Evolutionary conservation across 768 basidiomycete species (phyloP), one percentile per base, ranked within the genome.

Genomic region (Serpula lacrymans): DNA sequence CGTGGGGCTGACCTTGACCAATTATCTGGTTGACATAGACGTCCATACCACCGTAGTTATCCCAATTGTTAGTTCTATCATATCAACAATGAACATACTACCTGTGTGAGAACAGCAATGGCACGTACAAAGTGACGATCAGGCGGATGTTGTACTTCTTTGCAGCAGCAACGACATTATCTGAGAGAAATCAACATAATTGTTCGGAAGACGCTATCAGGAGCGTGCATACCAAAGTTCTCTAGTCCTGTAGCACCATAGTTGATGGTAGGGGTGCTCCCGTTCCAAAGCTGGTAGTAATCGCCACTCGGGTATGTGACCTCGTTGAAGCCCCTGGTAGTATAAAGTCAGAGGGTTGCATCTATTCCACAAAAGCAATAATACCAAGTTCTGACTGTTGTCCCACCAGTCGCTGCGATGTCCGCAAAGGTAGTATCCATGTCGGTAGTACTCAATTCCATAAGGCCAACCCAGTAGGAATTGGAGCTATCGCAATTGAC

Each of bases 391-490:
- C 77, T 69, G 29, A 80, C 74, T 6, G 70, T 69, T 1, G 78
- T 82, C 9, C 65, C 70, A 1, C 78, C 78, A 2, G 71, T 57
- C 0, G 48, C 60, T 3, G 71, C 75, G 21, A 82, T 76, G 44
- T 79, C 70, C 11, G 64, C 45, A 44, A 80, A 77, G 0, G 78
- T 64, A 29, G 63, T 46, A 54, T 77, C 65, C 66, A 80, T 78
- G 41, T 77, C 60, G 2, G 67, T 58, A n/a, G 65, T 60, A 43
- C 64, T 71, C 34, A 65, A 65, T 8, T 70, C 71, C 46, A 54
- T 65, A 32, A 77, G 64, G 13, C 78, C 73, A 6, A 78, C 69
- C 78, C 78, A 80, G 58, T 80, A 79, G 1, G 77, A 70, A 54
- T 80, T 80, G 9, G 68, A 57, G 6, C 77, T 67, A 39, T 34